A percentile compares a stretch with the other conserved stretches of the same genome.
phyloP scores from a whole-genome alignment of 768 basidiomycete species.

The Omphalotus guepiniiformis region DNA sequence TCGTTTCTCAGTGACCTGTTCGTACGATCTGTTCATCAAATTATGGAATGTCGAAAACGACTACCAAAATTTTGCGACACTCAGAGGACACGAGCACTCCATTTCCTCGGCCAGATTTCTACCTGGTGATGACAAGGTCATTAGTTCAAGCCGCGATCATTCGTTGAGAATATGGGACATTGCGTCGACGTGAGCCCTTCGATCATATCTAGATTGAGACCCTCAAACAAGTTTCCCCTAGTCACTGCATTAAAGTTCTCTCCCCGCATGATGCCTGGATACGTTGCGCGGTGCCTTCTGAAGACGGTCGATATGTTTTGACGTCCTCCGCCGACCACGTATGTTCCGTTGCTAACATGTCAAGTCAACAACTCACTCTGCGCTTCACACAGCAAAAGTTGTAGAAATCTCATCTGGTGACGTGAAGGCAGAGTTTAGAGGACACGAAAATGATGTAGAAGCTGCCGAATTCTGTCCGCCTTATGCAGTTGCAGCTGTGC shows the following conservation, averaged over 20 bases:
- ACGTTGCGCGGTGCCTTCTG: constrained; percentile 39
- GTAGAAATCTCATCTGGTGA: constrained; percentile 58
- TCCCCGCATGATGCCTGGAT: constrained; percentile 67
- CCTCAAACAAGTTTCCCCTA: constrained; percentile 20
- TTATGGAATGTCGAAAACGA: constrained; percentile 34
- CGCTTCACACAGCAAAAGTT: constrained; percentile 54
- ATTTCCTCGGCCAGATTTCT: constrained; percentile 69
- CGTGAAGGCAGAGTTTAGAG: constrained; percentile 61
- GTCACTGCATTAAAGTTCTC: constrained; percentile 64
- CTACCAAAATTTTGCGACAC: constrained; percentile 21
- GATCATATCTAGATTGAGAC: neutral
- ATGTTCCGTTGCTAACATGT: constrained; percentile 13
- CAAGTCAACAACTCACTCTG: neutral
- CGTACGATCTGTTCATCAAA: constrained; percentile 30
- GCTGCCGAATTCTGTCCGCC: constrained; percentile 63
- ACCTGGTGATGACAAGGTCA: constrained; percentile 59
- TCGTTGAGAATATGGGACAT: constrained; percentile 70
- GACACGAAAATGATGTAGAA: constrained; percentile 72
- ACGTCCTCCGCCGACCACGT: constrained; percentile 72
- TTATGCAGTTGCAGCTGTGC: constrained; percentile 50
- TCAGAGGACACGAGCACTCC: constrained; percentile 71
- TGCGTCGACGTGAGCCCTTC: constrained; percentile 48
- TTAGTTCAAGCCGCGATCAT: constrained; percentile 67
- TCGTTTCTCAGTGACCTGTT: constrained; percentile 16
- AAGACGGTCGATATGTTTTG: constrained; percentile 53